Evolutionary conservation across 2,329 filamentous ascomycete genomes (phyloP), one percentile per base, ranked within the genome.

Genomic region (Apiospora rasikravindrae): DNA sequence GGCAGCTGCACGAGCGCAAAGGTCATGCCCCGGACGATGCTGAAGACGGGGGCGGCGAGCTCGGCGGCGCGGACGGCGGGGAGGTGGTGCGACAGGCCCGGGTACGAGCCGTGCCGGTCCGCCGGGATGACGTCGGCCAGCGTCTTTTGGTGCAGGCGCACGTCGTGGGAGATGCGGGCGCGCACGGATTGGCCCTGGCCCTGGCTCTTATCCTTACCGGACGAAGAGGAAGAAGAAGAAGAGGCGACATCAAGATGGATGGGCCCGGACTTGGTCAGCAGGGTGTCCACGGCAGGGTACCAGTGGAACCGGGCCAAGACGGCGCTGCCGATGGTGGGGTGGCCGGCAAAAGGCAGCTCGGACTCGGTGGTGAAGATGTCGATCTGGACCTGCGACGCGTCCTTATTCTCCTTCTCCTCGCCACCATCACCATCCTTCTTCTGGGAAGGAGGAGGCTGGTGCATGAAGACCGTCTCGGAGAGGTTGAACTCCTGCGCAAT

Each of bases 11-110:
- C 84, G 44, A 94, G 86, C n/a, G 90, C 81, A 80, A 94, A 95
- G 0, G 89, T 89, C 91, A 95, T 92, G 67, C 93, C 93, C 64
- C 89, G 89, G 47, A 94, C 92, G 66, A 95, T 89, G 74, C 88
- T 91, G 71, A 90, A 86, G 24, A 89, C 77, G 19, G 88, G 86
- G 11, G 86, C 84, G 14, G 76, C 57, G 11, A 80, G 76, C 75
- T 80, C 79, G 3, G 76, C 77, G 7, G 47, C 75, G 61, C 77
- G 76, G 69, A 79, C 76, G n/a, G 68, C 67, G 14, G 74, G 69
- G 45, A 75, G 69, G 26, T 61, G 19, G 49, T 76, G 72, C 49
- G 77, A 77, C 26, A 80, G 74, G 14, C 77, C 76, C 42, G 71
- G 42, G 45, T 71, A 71, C 53, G 53, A n/a, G 33, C 2, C 67